Evolutionary conservation across 441 rosid genomes (phyloP).

Genomic region (Gossypium trilobum): DNA sequence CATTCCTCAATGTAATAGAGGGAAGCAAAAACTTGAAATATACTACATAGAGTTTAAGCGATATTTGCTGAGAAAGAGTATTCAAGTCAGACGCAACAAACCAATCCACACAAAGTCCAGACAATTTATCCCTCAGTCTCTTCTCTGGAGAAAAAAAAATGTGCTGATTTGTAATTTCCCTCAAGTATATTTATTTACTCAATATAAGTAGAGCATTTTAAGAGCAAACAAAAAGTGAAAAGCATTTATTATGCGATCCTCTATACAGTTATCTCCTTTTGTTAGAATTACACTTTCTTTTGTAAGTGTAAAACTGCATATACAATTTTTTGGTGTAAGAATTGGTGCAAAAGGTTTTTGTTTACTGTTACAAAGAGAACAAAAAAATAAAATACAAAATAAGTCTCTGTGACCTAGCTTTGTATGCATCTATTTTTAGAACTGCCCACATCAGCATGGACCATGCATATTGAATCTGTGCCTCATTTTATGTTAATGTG

Average conservation of each 20-base stretch:
- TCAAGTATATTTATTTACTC: neutral
- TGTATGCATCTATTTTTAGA: neutral
- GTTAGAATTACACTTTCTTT: neutral
- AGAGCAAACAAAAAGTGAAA: neutral
- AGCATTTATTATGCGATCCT: neutral
- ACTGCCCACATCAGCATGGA: neutral
- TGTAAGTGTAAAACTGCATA: neutral
- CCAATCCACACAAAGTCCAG: neutral
- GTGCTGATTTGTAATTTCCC: neutral
- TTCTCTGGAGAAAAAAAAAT: neutral
- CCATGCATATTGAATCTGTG: neutral
- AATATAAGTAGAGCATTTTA: neutral
- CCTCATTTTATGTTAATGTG: neutral
- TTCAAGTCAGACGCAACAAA: neutral
- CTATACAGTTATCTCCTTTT: neutral
- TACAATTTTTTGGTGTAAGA: neutral
- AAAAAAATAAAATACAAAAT: neutral
- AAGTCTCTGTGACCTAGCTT: neutral
- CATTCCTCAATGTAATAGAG: neutral
- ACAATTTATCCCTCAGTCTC: neutral
- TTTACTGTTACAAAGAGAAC: neutral
- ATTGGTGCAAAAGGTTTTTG: neutral
- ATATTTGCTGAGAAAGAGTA: neutral
- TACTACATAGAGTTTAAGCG: neutral
- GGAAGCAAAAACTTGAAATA: neutral